A percentile compares a stretch with the other conserved stretches of the same genome.
Evolutionary conservation across 1,139 yeast genomes (phyloP).

Genomic region (Kluyveromyces sp.): DNA sequence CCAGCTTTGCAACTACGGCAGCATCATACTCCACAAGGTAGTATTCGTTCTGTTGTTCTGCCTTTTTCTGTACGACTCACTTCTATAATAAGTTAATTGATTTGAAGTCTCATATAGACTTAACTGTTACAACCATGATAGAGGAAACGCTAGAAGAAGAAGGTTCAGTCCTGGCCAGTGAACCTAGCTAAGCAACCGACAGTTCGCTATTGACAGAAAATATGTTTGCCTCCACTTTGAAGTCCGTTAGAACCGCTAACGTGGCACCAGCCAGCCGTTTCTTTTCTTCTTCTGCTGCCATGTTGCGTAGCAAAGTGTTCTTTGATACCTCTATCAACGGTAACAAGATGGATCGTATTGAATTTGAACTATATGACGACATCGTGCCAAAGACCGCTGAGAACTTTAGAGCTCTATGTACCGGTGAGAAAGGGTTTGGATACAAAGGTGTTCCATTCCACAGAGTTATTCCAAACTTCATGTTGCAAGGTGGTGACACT

Average conservation of each 20-base stretch:
- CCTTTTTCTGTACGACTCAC: no score
- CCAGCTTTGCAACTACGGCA: no score
- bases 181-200: no score
- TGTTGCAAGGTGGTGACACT: conserved; percentile 98
- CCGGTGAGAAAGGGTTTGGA: conserved; percentile 58
- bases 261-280: conserved; percentile 13
- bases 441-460: conserved; percentile 84
- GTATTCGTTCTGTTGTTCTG: no score
- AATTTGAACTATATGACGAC: conserved; percentile 76
- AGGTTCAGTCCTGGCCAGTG: no score
- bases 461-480: conserved; percentile 88
- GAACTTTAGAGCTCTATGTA: conserved; percentile 59
- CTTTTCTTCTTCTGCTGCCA: conserved; percentile 22
- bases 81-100: no score
- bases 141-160: neutral
- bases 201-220: neutral
- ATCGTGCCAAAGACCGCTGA: conserved; percentile 91
- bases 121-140: neutral
- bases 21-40: no score
- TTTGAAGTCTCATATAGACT: no score
- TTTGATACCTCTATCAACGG: conserved; percentile 85
- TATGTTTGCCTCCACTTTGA: conserved; percentile 4
- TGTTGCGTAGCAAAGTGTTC: conserved; percentile 55
- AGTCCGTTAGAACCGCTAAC: conserved; percentile 3
- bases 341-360: conserved; percentile 60